phyloP scores from a whole-genome alignment of 257 asterid genomes.

The Cordia subcordata region DNA sequence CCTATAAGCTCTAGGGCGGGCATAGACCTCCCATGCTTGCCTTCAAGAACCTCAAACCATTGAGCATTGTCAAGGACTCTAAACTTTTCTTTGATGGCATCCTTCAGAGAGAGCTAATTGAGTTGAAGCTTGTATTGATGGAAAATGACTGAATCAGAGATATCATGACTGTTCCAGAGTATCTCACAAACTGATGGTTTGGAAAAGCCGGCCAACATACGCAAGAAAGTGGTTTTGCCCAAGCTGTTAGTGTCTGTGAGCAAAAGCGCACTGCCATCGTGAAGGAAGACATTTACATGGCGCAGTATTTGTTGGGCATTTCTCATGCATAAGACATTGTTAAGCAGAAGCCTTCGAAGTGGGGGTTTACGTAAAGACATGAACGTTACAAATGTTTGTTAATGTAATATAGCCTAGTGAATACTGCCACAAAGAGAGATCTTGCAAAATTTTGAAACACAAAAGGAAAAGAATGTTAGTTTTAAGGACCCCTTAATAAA shows the following conservation, averaged over 20 bases:
- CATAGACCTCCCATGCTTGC: constrained; percentile 63
- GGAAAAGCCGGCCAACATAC: constrained; percentile 82
- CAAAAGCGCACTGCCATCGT: constrained; percentile 73
- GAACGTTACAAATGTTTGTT: too few species aligned
- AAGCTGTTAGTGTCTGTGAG: constrained; percentile 80
- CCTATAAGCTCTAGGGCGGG: constrained; percentile 85
- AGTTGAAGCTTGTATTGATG: constrained; percentile 88
- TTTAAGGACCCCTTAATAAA: too few species aligned
- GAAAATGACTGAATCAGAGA: constrained; percentile 60
- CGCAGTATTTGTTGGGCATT: constrained; percentile 87
- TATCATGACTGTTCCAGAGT: constrained; percentile 84
- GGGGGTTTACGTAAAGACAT: constrained; percentile 61
- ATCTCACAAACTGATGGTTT: constrained; percentile 80
- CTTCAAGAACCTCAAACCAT: constrained; percentile 86
- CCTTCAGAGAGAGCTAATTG: constrained; percentile 77
- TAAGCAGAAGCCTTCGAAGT: constrained; percentile 64
- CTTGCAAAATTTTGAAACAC: too few species aligned
- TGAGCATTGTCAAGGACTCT: constrained; percentile 75
- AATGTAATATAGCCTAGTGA: background rate
- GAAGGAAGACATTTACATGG: constrained; percentile 63
- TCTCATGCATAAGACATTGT: constrained; percentile 86
- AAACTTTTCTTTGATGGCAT: constrained; percentile 56
- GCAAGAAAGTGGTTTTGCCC: constrained; percentile 70
- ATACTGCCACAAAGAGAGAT: background rate
- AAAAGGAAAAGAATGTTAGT: too few species aligned